Conservation (phyloP, 306 rosid genomes). For the Cucurbita moschata region DNA sequence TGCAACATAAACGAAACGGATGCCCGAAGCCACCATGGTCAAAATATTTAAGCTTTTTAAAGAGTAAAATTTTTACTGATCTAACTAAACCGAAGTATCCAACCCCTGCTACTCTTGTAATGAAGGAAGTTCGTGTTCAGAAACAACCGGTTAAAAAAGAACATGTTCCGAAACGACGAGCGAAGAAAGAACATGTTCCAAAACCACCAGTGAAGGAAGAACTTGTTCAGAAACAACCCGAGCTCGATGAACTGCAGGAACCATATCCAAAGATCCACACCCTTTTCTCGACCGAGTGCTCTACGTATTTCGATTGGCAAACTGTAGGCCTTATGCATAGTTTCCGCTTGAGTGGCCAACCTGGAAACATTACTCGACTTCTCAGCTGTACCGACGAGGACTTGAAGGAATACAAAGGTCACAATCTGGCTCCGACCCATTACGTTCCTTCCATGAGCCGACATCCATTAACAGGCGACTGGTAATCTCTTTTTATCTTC, state of each 20-base stretch:
- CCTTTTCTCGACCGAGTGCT: slow-evolving; percentile 79
- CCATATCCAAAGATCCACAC: slow-evolving; percentile 78
- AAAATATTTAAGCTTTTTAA: slow-evolving; percentile 72
- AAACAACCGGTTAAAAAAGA: not conserved
- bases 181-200: slow-evolving; percentile 28
- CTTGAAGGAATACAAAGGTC: slow-evolving; percentile 57
- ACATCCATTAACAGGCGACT: slow-evolving; percentile 93
- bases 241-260: slow-evolving; percentile 20
- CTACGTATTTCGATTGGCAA: slow-evolving; percentile 93
- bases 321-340: slow-evolving; percentile 92
- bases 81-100: slow-evolving; percentile 55
- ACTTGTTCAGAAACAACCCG: slow-evolving; percentile 15
- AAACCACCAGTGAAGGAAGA: slow-evolving; percentile 31
- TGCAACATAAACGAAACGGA: slow-evolving; percentile 69
- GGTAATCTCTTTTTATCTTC: slow-evolving; percentile 34
- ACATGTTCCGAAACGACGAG: not conserved
- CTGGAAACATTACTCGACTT: slow-evolving; percentile 88
- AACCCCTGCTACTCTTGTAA: slow-evolving; percentile 54
- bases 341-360: slow-evolving; percentile 75
- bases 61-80: slow-evolving; percentile 69
- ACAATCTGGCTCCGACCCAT: slow-evolving; percentile 92
- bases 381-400: slow-evolving; percentile 85
- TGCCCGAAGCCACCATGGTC: slow-evolving; percentile 79
- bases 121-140: slow-evolving; percentile 30
- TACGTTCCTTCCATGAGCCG: slow-evolving; percentile 88